Base-by-base conservation (phyloP, 306 rosid species). In the Gillenia trifoliata region DNA sequence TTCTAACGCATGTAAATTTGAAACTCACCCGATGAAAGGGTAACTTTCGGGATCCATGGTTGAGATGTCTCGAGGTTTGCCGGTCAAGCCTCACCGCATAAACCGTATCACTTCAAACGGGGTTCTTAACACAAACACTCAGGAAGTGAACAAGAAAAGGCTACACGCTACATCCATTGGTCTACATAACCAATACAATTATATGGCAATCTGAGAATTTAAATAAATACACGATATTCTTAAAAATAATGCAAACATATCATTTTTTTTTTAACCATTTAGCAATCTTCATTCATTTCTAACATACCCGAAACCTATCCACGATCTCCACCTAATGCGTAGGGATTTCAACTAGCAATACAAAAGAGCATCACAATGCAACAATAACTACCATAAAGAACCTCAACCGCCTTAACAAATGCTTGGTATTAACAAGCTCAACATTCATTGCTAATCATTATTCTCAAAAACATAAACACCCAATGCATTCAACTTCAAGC, bases 381-480 rank as follows among this genome's bases (percentile, higher is more conserved):
- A 64, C 71, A 66, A 33, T 25, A 66, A 17, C 26, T 49, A 68
- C 63, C 47, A 68, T 69, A n/a, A 77, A 77, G 70, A 77, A 69
- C 30, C 80, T 69, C 31, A 77, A 69, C 73, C 1, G 29, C 22
- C 23, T 6, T 22, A 34, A 15, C 64, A n/a, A 70, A 19, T 16
- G 23, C 28, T 49, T 36, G 6, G 55, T 66, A 50, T 68, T 76
- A 45, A 68, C 64, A 34, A n/a, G 43, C 71, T 17, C 4, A 36
- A 43, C 36, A 66, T 56, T 56, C 52, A 66, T 25, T 68, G 55
- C 75, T 23, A 68, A 68, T 68, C 50, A 54, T 33, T 20, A 70
- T 64, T 30, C 66, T 62, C 8, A 25, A 17, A 7, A 70, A 30
- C 28, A 31, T 19, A 31, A 49, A 49, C 1, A 19, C 25, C n/a